These are phyloP conservation scores for Phaseolus coccineus DNA, from an alignment of 331 rosid genomes.

Conservation along the genomic window DNA sequence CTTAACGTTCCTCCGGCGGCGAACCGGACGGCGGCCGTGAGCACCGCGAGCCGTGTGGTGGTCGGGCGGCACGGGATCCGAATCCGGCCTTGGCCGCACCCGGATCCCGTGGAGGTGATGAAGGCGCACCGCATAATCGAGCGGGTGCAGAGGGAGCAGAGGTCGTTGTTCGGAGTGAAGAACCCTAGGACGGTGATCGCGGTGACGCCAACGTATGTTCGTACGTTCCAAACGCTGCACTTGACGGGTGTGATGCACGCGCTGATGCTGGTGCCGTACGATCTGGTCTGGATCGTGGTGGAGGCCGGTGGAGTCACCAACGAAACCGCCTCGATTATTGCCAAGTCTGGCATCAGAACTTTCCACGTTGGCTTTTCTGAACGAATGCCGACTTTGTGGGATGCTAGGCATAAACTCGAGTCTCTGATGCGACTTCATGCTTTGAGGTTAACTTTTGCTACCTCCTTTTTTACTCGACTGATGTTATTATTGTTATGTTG, in stretches of 20 bases:
- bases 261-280: conserved; percentile 86
- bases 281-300: conserved; percentile 91
- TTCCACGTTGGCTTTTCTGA: conserved; percentile 74
- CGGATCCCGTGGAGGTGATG: conserved; percentile 94
- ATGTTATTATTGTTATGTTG: not conserved
- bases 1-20: conserved; percentile 42
- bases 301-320: conserved; percentile 93
- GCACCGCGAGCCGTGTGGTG: conserved; percentile 80
- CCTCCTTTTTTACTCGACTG: conserved; percentile 1
- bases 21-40: conserved; percentile 53
- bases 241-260: conserved; percentile 95
- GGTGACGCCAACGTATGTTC: conserved; percentile 85
- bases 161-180: conserved; percentile 81
- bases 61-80: conserved; percentile 99
- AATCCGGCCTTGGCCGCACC: conserved; percentile 99
- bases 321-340: conserved; percentile 80
- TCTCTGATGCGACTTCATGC: conserved; percentile 87
- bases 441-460: conserved; percentile 63
- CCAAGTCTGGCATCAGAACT: conserved; percentile 73
- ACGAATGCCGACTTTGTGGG: conserved; percentile 88
- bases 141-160: conserved; percentile 91
- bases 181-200: conserved; percentile 74
- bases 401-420: conserved; percentile 80
- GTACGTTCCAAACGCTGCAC: conserved; percentile 95
- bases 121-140: conserved; percentile 91